Percentiles rank a stretch among this genome's conserved stretches.
Conservation (phyloP, 2,329 filamentous ascomycete genomes). For the Colletotrichum sp. region DNA sequence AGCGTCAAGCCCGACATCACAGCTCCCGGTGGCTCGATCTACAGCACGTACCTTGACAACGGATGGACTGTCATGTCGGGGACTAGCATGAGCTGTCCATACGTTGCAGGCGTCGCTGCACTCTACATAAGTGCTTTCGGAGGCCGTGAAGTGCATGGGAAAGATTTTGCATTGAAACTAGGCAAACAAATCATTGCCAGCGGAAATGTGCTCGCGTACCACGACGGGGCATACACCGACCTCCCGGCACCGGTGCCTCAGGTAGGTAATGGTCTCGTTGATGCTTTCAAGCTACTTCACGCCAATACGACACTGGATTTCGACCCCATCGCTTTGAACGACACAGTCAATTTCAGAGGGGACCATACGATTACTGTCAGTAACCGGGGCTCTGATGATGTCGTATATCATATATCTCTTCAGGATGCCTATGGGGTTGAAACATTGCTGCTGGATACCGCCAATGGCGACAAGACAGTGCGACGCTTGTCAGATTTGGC, state of each 20-base stretch:
- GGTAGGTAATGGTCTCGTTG: slow-evolving; percentile 46
- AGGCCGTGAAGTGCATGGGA: slow-evolving; percentile 34
- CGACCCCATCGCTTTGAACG: slow-evolving; percentile 48
- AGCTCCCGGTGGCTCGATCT: slow-evolving; percentile 44
- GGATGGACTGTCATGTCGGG: slow-evolving; percentile 44
- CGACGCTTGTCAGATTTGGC: not conserved
- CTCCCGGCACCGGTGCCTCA: slow-evolving; percentile 37
- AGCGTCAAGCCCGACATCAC: slow-evolving; percentile 48
- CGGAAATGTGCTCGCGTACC: slow-evolving; percentile 30
- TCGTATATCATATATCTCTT: slow-evolving; percentile 34
- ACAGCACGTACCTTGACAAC: slow-evolving; percentile 47
- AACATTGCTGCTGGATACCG: slow-evolving; percentile 25
- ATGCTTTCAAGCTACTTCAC: slow-evolving; percentile 45
- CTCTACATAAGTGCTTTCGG: slow-evolving; percentile 38
- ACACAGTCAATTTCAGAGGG: slow-evolving; percentile 42
- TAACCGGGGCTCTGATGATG: slow-evolving; percentile 38
- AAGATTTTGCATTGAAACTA: slow-evolving; percentile 31
- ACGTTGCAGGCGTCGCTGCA: slow-evolving; percentile 47
- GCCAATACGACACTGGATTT: slow-evolving; percentile 41
- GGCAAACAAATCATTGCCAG: slow-evolving; percentile 36
- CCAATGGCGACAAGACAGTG: not conserved
- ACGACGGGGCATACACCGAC: slow-evolving; percentile 25
- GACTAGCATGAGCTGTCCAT: slow-evolving; percentile 55
- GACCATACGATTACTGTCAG: slow-evolving; percentile 32
- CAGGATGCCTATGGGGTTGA: slow-evolving; percentile 41